Conservation (phyloP, 139 green algal species). For the Ettlia oleoabundans region DNA sequence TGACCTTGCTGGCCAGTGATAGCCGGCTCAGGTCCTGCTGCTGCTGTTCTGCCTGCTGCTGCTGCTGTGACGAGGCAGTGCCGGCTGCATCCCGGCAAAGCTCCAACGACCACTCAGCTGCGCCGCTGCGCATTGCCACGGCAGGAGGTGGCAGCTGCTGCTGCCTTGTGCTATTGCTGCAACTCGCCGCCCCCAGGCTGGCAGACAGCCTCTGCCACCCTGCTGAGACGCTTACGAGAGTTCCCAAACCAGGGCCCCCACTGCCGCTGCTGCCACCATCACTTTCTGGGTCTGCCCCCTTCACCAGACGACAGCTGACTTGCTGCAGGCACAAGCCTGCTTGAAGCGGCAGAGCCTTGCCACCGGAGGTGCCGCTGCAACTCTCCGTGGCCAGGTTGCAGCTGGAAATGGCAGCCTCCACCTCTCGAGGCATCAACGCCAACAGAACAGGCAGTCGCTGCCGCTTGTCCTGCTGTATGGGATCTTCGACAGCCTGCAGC, state of each 20-base stretch:
- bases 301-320: neutral
- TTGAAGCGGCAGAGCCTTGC: neutral
- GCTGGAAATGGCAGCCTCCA: neutral
- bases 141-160: neutral
- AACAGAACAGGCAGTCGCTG: neutral
- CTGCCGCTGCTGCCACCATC: neutral
- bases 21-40: neutral
- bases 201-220: slow-evolving; percentile 16
- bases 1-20: neutral
- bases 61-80: too few species aligned
- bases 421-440: slow-evolving; percentile 9
- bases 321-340: neutral
- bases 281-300: neutral
- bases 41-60: too few species aligned
- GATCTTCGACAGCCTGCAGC: neutral
- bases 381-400: neutral
- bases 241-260: too few species aligned
- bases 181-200: neutral
- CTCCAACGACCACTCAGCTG: slow-evolving; percentile 2
- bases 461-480: too few species aligned
- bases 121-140: neutral
- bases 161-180: neutral
- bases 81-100: neutral
- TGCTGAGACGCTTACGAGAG: neutral
- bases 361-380: neutral